phyloP scores from a whole-genome alignment of 2,329 filamentous ascomycete species.

The Fusarium subglutinans region DNA sequence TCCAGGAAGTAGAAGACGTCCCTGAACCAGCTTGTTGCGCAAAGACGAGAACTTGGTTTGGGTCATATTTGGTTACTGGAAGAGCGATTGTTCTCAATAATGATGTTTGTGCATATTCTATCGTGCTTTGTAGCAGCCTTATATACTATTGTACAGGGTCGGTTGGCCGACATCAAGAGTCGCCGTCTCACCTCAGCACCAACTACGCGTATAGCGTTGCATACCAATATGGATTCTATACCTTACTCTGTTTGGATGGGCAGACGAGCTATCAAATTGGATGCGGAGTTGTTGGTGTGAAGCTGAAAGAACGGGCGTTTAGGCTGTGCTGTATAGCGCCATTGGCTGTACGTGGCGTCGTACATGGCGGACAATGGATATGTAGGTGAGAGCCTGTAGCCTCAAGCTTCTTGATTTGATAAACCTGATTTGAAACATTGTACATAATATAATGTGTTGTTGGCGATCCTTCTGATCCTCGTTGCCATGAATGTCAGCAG shows the following conservation, averaged over 20 bases:
- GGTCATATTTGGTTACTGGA: constrained; percentile 18
- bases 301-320: neutral
- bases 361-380: neutral
- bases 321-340: neutral
- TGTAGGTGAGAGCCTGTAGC: neutral
- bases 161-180: neutral
- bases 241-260: neutral
- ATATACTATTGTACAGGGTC: neutral
- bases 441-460: neutral
- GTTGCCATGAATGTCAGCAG: neutral
- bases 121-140: neutral
- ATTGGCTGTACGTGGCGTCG: neutral
- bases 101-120: neutral
- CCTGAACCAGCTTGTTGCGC: constrained; percentile 32
- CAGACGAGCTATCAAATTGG: neutral
- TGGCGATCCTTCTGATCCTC: neutral
- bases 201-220: neutral
- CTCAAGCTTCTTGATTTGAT: neutral
- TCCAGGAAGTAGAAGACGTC: constrained; percentile 46
- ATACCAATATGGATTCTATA: neutral
- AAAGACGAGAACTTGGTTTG: constrained; percentile 27
- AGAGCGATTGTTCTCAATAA: neutral
- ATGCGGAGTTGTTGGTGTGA: neutral
- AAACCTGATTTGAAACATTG: neutral
- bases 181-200: constrained; percentile 1